Evolutionary conservation across 192 early-diverging fungal species (phyloP), one percentile per base, ranked within the genome.

Genomic region (Coemansia sp.): DNA sequence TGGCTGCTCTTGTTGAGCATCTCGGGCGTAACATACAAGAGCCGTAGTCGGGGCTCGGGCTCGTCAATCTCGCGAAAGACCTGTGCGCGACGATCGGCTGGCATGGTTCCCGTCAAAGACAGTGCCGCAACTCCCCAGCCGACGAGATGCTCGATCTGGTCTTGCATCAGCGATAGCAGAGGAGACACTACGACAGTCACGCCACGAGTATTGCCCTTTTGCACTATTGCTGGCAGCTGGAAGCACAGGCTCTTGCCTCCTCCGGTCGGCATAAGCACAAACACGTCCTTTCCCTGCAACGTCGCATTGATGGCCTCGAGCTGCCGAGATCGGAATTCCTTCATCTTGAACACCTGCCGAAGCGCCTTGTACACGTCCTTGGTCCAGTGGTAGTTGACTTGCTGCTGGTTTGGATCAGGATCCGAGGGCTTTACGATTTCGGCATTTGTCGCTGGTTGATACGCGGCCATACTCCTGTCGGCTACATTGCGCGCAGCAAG

Each of bases 211-310:
- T 52, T 62, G 64, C 85, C 89, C 50, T 83, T 83, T 38, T 74
- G 82, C n/a, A 94, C 60, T 22, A 92, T 68, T 4, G 94, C 92
- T 0, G 95, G 95, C 9, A 98, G 83, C 82, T 96, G 94, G 71
- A 96, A 99, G 75, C 97, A 99, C 16, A 99, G 82, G 63, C 90
- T 92, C 74, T 99, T 99, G 2, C 97, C 97, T 0, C 95, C 95
- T 43, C 97, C 97, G 1, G 97, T 99, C 0, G 97, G 97, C 97
- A 99, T 99, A n/a, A 99, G 84, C 35, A 99, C 92, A 80, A 99
- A 93, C 7, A 89, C 88, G 64, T 99, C 97, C 49, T 88, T 81
- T 6, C 93, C 95, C 13, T 78, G 66, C 6, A 97, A 68, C 1
- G 94, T 91, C 1, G 92, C 88, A 70, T 97, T 94, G 69, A 99